Base-by-base conservation (phyloP, 495 filamentous ascomycete species). In the Pyrenula aspistea region DNA sequence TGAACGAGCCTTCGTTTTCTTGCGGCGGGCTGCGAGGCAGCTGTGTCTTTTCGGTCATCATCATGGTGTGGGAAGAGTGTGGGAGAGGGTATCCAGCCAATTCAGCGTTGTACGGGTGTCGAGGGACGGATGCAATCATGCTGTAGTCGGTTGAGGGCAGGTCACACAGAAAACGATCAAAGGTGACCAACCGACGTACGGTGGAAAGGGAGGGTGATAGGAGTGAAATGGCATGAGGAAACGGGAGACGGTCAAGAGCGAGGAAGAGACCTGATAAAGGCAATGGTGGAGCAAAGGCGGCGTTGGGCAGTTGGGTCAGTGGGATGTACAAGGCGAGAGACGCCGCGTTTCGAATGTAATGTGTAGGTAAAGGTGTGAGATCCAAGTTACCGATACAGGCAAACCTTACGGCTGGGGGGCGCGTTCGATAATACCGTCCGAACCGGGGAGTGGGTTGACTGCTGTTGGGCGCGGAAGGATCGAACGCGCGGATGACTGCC, bases 71-170 rank as follows among this genome's bases (percentile, higher is more conserved):
- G 31, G 31, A 42, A 15, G 31, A 42, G 8, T 42, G 31, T 4
- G 31, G 31, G 31, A 42, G 15, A 42, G 31, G 31, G 15, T 42
- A 42, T 8, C 31, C 31, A 42, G 31, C 8, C 4, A 42, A 42
- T 42, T 42, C 8, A 8, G 31, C 4, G 31, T 42, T 42, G 15
- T 4, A 15, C 4, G 31, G 31, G 67, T 1, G 69, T 77, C 10
- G 71, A 66, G 0, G 55, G 62, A 1, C 75, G 72, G 53, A 78
- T 73, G 47, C 72, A 70, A 53, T 65, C 65, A 49, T 71, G 31
- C 69, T 36, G 66, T 60, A 42, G 19, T 74, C 72, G 2, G 56
- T 69, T 48, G 70, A 68, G 57, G 67, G 66, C 42, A 74, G 68
- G 24, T n/a, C 73, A 42, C 70, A 23, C 75, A 67, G 52, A 54